These are phyloP conservation scores for Neonectria hederae DNA, from an alignment of 2,329 filamentous ascomycete genomes.

Conservation along the genomic window DNA sequence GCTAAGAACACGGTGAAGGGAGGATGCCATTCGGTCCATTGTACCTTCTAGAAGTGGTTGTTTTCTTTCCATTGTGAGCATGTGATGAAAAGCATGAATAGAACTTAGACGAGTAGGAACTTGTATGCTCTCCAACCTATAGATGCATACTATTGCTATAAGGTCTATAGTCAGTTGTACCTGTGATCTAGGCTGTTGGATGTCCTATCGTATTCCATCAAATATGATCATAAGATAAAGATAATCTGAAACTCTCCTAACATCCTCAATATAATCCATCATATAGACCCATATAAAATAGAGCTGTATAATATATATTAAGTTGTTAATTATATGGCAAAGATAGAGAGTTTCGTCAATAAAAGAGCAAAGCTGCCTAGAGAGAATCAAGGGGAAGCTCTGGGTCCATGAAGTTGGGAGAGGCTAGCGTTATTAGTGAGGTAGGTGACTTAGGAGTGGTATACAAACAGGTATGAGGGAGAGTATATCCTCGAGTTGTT, in stretches of 20 bases:
- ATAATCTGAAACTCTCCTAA: not conserved
- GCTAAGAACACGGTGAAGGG: not conserved
- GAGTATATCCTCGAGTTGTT: no score
- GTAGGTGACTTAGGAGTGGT: no score
- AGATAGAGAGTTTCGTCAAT: not conserved
- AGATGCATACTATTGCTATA: not conserved
- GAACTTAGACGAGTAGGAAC: not conserved
- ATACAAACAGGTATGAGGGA: no score
- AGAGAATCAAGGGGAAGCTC: not conserved
- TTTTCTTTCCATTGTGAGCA: not conserved
- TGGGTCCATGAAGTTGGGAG: not conserved
- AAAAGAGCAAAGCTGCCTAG: not conserved
- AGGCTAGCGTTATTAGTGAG: not conserved
- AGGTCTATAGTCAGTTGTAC: not conserved
- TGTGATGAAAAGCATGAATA: not conserved
- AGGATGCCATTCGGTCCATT: not conserved
- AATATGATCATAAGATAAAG: not conserved
- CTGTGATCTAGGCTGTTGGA: not conserved
- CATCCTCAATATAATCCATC: not conserved
- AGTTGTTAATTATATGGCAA: not conserved
- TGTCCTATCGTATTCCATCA: not conserved
- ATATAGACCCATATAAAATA: not conserved
- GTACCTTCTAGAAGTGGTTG: not conserved
- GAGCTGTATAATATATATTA: not conserved
- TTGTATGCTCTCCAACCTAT: not conserved